These are phyloP conservation scores for Hura crepitans DNA, from an alignment of 441 rosid genomes.

Conservation along the genomic window DNA sequence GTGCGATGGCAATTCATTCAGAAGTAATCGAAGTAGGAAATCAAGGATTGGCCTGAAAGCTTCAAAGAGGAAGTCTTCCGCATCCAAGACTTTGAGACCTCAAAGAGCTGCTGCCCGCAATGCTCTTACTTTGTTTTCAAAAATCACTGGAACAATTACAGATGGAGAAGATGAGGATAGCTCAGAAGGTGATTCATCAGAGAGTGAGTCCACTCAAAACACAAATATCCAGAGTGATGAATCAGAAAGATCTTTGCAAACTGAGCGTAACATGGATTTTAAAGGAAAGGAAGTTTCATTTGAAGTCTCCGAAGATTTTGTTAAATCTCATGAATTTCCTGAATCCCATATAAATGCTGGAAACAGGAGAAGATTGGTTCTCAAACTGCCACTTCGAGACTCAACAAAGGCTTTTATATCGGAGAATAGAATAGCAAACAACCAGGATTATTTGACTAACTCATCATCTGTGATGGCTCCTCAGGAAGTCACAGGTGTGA, in stretches of 20 bases:
- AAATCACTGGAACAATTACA: slow-evolving; percentile 71
- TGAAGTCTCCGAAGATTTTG: slow-evolving; percentile 50
- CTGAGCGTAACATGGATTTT: slow-evolving; percentile 43
- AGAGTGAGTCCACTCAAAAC: slow-evolving; percentile 61
- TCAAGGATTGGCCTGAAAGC: slow-evolving; percentile 50
- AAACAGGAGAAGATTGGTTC: slow-evolving; percentile 59
- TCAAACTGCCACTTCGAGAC: slow-evolving; percentile 66
- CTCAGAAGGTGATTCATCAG: slow-evolving; percentile 65
- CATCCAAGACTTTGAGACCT: slow-evolving; percentile 71
- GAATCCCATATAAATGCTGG: slow-evolving; percentile 46
- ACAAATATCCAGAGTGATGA: slow-evolving; percentile 63
- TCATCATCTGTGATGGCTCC: slow-evolving; percentile 46
- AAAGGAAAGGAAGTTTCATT: slow-evolving; percentile 66
- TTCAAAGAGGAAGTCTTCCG: slow-evolving; percentile 58
- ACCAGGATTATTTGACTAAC: slow-evolving; percentile 33
- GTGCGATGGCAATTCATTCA: slow-evolving; percentile 45
- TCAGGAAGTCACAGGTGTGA: slow-evolving; percentile 31
- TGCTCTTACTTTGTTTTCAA: slow-evolving; percentile 81
- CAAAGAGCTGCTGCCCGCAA: slow-evolving; percentile 94
- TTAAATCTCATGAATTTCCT: slow-evolving; percentile 35
- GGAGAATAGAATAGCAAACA: slow-evolving; percentile 28
- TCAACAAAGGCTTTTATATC: slow-evolving; percentile 43
- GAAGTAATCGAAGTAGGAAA: slow-evolving; percentile 46
- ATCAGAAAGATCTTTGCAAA: slow-evolving; percentile 48
- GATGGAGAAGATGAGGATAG: slow-evolving; percentile 70